Percentiles rank a stretch among this genome's conserved stretches.
These are phyloP conservation scores for Annulohypoxylon truncatum DNA, from an alignment of 2,329 filamentous ascomycete species.

Conservation along the genomic window DNA sequence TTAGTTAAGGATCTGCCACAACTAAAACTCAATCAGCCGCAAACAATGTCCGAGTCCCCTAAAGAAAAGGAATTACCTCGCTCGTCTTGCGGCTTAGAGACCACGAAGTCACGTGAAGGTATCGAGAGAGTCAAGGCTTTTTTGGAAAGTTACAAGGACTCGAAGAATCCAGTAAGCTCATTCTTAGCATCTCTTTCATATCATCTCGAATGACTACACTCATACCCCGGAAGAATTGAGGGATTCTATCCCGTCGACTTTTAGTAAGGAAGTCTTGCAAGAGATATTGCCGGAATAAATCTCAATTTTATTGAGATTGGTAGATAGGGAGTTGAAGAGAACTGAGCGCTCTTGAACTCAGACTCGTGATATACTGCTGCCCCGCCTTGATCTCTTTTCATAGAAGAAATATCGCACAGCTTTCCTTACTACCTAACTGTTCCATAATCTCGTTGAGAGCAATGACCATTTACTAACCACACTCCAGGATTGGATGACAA, in stretches of 20 bases:
- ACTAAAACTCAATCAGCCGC: not conserved
- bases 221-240: not conserved
- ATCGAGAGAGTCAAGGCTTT: constrained; percentile 32
- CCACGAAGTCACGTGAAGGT: constrained; percentile 12
- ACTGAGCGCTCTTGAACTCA: not conserved
- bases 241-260: not conserved
- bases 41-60: constrained; percentile 16
- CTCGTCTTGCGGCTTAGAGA: constrained; percentile 7
- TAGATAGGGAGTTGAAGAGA: not conserved
- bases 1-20: not conserved
- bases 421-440: not conserved
- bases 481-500: constrained; percentile 58
- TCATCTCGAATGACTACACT: not conserved
- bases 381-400: not conserved
- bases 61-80: not conserved
- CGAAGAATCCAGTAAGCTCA: constrained; percentile 27
- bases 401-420: not conserved
- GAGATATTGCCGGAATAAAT: too few species aligned
- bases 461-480: not conserved
- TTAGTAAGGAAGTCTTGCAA: not conserved
- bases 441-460: not conserved
- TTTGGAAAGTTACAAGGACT: constrained; percentile 19
- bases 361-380: not conserved
- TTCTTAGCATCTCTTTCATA: not conserved
- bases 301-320: too few species aligned